These are phyloP conservation scores for Rheum nobile DNA, from an alignment of 148 eudicot genomes.

Conservation along the genomic window DNA sequence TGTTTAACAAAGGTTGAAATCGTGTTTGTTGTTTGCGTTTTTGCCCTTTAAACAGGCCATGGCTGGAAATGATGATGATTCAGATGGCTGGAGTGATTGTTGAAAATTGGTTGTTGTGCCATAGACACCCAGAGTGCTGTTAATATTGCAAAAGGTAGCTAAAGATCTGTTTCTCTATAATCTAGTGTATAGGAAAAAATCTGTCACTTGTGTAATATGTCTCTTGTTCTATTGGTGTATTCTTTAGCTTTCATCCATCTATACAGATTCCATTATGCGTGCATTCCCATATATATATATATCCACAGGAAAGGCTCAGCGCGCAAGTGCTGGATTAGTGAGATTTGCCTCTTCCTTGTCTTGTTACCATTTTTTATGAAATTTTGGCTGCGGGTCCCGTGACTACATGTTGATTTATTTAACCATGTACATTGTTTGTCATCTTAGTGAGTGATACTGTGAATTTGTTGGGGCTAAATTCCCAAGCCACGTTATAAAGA, in stretches of 20 bases:
- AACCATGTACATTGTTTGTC: background rate
- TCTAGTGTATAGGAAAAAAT: conserved; percentile 3
- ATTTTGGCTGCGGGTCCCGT: conserved; percentile 8
- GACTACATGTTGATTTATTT: conserved; percentile 4
- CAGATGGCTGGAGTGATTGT: conserved; percentile 83
- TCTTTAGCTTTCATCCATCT: conserved; percentile 6
- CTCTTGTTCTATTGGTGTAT: background rate
- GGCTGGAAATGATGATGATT: conserved; percentile 90
- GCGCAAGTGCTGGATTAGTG: conserved; percentile 14
- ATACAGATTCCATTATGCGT: conserved; percentile 1
- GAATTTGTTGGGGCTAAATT: background rate
- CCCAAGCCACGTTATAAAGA: background rate
- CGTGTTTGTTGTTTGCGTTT: background rate
- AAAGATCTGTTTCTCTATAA: background rate
- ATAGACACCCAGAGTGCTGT: conserved; percentile 2
- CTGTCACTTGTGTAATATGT: conserved; percentile 2
- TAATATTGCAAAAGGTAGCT: conserved; percentile 5
- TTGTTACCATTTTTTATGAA: conserved; percentile 2
- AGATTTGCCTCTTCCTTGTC: background rate
- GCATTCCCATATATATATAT: conserved; percentile 5
- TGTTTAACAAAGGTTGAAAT: background rate
- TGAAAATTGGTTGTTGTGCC: conserved; percentile 20
- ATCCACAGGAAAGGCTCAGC: conserved; percentile 10
- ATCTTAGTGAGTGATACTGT: background rate
- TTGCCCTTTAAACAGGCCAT: conserved; percentile 46